Conservation (phyloP, 345 rosid genomes). For the Orychophragmus violaceus region DNA sequence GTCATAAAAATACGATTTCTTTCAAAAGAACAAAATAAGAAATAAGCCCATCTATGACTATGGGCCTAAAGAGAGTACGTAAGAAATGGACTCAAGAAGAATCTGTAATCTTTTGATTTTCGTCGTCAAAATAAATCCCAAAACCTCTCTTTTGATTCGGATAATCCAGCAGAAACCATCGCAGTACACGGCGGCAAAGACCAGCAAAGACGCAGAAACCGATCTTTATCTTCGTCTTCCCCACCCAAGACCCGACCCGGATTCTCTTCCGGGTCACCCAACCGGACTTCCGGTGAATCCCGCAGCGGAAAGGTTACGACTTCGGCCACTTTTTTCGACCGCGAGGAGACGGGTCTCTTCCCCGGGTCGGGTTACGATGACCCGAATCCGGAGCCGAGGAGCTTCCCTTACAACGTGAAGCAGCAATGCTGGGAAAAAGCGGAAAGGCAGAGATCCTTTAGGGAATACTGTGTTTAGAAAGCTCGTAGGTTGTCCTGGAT, state of each 20-base stretch:
- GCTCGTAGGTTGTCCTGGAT: constrained; percentile 93
- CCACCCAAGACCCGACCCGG: constrained; percentile 33
- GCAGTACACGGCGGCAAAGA: constrained; percentile 31
- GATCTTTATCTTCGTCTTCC: constrained; percentile 35
- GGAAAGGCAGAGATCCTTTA: constrained; percentile 70
- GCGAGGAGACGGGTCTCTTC: constrained; percentile 33
- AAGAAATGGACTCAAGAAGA: constrained; percentile 26
- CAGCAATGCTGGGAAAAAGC: constrained; percentile 98
- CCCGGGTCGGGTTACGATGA: constrained; percentile 39
- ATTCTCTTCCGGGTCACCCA: constrained; percentile 3
- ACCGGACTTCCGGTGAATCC: constrained; percentile 16
- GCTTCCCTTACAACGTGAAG: constrained; percentile 79
- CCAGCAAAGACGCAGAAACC: constrained; percentile 29
- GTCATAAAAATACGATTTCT: too few species aligned
- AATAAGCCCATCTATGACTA: too few species aligned
- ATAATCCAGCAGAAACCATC: too few species aligned
- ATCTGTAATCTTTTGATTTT: constrained; percentile 27
- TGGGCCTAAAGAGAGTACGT: constrained; percentile 13
- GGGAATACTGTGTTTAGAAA: constrained; percentile 85
- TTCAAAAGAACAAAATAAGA: too few species aligned
- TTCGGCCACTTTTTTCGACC: constrained; percentile 47
- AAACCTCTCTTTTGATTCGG: neutral
- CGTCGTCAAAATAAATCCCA: constrained; percentile 10
- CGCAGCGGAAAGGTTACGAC: constrained; percentile 34
- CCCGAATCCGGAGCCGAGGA: constrained; percentile 58